Evolutionary conservation across 2,329 filamentous ascomycete species (phyloP).

Genomic region (Karstenula rhodostoma): DNA sequence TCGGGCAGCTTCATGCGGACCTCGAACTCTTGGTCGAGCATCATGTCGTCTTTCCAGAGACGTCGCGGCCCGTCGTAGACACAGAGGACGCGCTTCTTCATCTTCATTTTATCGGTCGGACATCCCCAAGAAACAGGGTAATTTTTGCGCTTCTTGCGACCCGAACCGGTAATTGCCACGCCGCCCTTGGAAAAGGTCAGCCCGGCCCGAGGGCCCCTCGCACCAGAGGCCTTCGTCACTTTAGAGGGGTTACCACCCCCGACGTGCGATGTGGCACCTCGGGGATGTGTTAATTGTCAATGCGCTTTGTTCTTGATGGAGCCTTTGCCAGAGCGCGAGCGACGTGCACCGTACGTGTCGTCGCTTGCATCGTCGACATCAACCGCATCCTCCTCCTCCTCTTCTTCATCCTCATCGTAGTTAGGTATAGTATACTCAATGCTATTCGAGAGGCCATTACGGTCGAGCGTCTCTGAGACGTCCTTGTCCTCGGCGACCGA

Average conservation of each 20-base stretch:
- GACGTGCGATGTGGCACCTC: conserved; percentile 53
- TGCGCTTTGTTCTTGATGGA: conserved; percentile 59
- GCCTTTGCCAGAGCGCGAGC: conserved; percentile 58
- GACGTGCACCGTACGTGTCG: conserved; percentile 61
- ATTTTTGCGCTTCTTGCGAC: conserved; percentile 90
- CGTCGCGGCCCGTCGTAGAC: conserved; percentile 89
- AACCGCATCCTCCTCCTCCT: conserved; percentile 66
- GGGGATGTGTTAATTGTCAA: conserved; percentile 60
- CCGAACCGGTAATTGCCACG: conserved; percentile 63
- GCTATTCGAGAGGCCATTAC: conserved; percentile 51
- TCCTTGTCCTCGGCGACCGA: conserved; percentile 52
- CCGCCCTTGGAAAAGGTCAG: conserved; percentile 81
- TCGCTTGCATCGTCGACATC: conserved; percentile 62
- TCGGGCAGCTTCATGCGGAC: conserved; percentile 77
- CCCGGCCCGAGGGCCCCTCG: conserved; percentile 58
- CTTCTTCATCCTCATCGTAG: conserved; percentile 66
- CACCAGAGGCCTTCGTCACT: conserved; percentile 50
- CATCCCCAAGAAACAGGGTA: conserved; percentile 96
- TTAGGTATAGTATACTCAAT: conserved; percentile 56
- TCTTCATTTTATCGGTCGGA: conserved; percentile 91
- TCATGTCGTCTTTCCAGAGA: conserved; percentile 98
- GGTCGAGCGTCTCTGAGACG: conserved; percentile 50
- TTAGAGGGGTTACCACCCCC: conserved; percentile 45
- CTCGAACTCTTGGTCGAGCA: conserved; percentile 94
- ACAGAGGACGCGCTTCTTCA: conserved; percentile 95